Evolutionary conservation across 352 stramenopile species (phyloP).

Genomic region (Phytophthora lateralis): DNA sequence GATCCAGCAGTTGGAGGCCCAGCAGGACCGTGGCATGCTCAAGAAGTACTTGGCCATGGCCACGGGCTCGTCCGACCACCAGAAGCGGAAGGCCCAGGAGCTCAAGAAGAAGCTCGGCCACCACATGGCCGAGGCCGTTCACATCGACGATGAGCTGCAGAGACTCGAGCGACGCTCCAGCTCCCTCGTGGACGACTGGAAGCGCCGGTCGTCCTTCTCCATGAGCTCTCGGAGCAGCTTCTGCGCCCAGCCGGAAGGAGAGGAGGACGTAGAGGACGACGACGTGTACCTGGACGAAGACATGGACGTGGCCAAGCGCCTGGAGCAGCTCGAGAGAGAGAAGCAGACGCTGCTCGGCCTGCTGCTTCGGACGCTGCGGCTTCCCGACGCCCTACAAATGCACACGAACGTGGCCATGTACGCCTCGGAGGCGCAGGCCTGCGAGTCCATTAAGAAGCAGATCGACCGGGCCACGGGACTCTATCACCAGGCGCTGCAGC

Average conservation of each 20-base stretch:
- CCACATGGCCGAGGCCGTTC: conserved; percentile 58
- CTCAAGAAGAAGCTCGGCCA: conserved; percentile 64
- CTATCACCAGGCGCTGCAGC: conserved; percentile 70
- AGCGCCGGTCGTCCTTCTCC: conserved; percentile 42
- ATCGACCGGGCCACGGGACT: conserved; percentile 56
- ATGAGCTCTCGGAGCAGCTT: conserved; percentile 22
- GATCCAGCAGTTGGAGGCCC: conserved; percentile 65
- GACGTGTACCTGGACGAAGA: conserved; percentile 29
- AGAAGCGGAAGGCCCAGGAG: conserved; percentile 44
- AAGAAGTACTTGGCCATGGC: conserved; percentile 65
- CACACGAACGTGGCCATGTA: conserved; percentile 81
- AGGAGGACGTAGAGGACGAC: conserved; percentile 30
- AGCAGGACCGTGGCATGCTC: conserved; percentile 58
- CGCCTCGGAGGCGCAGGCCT: conserved; percentile 69
- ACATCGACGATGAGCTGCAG: conserved; percentile 57
- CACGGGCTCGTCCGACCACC: conserved; percentile 34
- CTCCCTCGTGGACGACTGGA: conserved; percentile 52
- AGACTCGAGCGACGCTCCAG: conserved; percentile 63
- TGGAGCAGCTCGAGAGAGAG: conserved; percentile 58
- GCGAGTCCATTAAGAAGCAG: conserved; percentile 74
- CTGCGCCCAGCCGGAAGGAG: conserved; percentile 21
- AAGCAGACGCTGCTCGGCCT: conserved; percentile 60
- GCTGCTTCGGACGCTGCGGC: conserved; percentile 46
- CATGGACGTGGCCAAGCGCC: conserved; percentile 37
- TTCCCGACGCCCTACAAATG: conserved; percentile 67